Conservation (phyloP, 176 grass and related monocot genomes). For the Triticum timopheevii region DNA sequence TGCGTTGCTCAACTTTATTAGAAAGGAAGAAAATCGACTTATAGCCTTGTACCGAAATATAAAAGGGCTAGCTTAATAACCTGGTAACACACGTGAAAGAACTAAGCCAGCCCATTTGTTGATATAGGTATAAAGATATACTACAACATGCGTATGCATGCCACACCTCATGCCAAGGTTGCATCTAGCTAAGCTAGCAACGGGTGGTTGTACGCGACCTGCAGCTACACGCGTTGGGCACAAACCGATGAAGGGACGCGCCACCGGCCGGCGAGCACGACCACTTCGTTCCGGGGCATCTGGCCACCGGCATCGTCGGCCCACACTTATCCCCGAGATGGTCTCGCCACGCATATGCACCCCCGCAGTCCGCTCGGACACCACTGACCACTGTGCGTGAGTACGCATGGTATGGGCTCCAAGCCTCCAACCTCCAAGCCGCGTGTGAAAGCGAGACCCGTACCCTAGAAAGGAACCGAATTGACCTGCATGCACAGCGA, state of each 20-base stretch:
- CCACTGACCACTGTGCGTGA: background rate
- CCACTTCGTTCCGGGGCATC: background rate
- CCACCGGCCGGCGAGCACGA: conserved; percentile 8
- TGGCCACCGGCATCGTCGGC: background rate
- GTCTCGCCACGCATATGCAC: background rate
- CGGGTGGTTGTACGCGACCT: background rate
- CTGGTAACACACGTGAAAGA: too few relatives aligned
- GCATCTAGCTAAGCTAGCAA: background rate
- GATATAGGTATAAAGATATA: too few relatives aligned
- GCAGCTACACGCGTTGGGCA: background rate
- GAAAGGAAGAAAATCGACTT: too few relatives aligned
- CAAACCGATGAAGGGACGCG: background rate
- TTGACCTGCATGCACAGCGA: background rate
- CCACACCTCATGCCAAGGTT: too few relatives aligned
- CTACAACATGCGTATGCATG: too few relatives aligned
- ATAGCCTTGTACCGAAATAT: too few relatives aligned
- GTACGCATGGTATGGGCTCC: background rate
- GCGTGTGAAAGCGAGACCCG: background rate
- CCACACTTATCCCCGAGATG: background rate
- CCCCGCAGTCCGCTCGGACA: background rate
- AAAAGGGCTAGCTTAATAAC: too few relatives aligned
- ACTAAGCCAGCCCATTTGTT: too few relatives aligned
- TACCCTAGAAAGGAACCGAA: background rate
- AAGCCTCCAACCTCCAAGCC: background rate
- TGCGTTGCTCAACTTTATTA: too few relatives aligned